Conservation (phyloP, 768 basidiomycete species). For the Mycena olivaceomarginata region DNA sequence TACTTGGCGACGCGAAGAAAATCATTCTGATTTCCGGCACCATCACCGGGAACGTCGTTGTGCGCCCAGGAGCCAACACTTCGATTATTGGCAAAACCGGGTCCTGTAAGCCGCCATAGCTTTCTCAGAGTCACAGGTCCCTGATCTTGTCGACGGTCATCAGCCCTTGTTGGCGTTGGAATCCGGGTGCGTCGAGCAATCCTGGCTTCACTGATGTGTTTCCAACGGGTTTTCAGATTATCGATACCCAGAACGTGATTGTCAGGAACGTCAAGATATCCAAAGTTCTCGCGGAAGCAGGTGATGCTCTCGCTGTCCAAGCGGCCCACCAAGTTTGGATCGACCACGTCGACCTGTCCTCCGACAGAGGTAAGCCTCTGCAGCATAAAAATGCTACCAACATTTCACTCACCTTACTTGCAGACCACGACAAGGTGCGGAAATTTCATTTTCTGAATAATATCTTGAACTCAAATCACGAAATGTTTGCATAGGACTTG, state of each 20-base stretch:
- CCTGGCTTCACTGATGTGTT: not conserved
- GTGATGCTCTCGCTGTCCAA: conserved; percentile 67
- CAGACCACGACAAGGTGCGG: conserved; percentile 64
- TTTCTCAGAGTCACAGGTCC: not conserved
- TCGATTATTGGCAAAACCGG: conserved; percentile 63
- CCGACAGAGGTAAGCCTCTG: conserved; percentile 52
- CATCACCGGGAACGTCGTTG: conserved; percentile 65
- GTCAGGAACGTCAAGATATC: conserved; percentile 70
- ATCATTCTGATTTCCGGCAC: conserved; percentile 67
- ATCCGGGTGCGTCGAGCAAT: conserved; percentile 53
- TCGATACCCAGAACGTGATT: conserved; percentile 66
- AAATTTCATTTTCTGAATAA: not conserved
- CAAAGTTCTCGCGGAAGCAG: conserved; percentile 64
- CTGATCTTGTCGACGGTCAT: no score
- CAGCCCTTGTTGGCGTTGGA: conserved; percentile 67
- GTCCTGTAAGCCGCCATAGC: conserved; percentile 53
- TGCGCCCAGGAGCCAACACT: conserved; percentile 66
- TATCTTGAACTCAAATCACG: no score
- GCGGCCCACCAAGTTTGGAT: conserved; percentile 64
- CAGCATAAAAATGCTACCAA: not conserved
- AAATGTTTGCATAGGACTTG: conserved; percentile 50
- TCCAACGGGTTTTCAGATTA: conserved; percentile 38
- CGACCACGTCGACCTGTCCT: conserved; percentile 67
- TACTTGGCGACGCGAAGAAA: conserved; percentile 62
- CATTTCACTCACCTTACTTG: not conserved